phyloP scores from a whole-genome alignment of 2,329 filamentous ascomycete genomes.

The Fusarium sp. region DNA sequence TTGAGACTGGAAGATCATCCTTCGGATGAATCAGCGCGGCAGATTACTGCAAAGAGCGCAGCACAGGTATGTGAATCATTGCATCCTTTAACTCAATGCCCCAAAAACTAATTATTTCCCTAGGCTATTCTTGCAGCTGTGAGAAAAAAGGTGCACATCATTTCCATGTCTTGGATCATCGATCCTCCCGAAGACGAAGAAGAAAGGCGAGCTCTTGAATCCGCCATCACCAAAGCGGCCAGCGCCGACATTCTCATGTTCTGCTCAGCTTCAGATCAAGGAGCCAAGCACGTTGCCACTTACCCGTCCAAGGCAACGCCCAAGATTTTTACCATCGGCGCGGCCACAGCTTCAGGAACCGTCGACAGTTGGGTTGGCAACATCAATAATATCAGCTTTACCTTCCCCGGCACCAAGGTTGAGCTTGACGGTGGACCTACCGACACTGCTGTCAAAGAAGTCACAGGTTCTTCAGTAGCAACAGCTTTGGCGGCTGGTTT shows the following conservation, averaged over 20 bases:
- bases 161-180: conserved; percentile 56
- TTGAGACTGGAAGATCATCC: conserved; percentile 11
- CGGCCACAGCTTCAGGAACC: conserved; percentile 24
- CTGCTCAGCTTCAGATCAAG: conserved; percentile 51
- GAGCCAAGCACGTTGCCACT: neutral
- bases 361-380: conserved; percentile 28
- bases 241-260: conserved; percentile 53
- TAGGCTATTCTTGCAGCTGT: conserved; percentile 49
- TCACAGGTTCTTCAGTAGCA: conserved; percentile 43
- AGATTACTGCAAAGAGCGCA: conserved; percentile 8
- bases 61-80: neutral
- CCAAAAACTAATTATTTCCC: neutral
- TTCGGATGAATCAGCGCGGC: neutral
- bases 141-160: conserved; percentile 48
- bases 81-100: neutral
- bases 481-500: conserved; percentile 48
- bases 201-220: conserved; percentile 30
- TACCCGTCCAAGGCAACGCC: conserved; percentile 26
- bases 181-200: neutral
- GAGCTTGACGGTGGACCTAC: conserved; percentile 6
- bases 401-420: conserved; percentile 47
- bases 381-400: conserved; percentile 44
- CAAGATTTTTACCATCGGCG: conserved; percentile 47
- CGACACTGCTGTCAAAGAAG: neutral
- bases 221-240: conserved; percentile 40